A percentile compares a stretch with the other conserved stretches of the same genome.
Evolutionary conservation across 805 yeast genomes (phyloP).

Genomic region (Candida hispaniensis): DNA sequence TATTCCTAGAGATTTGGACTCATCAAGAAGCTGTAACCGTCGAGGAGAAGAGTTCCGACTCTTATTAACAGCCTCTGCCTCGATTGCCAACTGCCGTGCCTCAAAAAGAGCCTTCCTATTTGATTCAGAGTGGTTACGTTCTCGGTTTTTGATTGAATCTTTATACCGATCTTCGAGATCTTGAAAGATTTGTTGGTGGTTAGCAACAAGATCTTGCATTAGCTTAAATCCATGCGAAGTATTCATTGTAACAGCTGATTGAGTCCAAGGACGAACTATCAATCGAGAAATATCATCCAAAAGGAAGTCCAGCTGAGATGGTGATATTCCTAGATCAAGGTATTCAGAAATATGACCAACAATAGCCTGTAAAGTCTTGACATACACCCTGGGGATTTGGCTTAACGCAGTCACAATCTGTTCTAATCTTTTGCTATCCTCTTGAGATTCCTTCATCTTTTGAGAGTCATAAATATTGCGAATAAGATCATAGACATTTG

Average conservation of each 20-base stretch:
- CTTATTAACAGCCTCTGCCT: slow-evolving; percentile 13
- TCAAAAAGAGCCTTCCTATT: slow-evolving; percentile 21
- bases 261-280: slow-evolving; percentile 26
- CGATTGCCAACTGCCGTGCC: slow-evolving; percentile 21
- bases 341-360: slow-evolving; percentile 19
- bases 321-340: background rate
- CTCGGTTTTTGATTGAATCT: slow-evolving; percentile 16
- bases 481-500: slow-evolving; percentile 50
- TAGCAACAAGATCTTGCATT: slow-evolving; percentile 22
- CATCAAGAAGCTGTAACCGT: slow-evolving; percentile 9
- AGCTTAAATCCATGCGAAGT: slow-evolving; percentile 26
- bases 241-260: slow-evolving; percentile 23
- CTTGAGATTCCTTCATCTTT: background rate
- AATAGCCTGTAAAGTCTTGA: slow-evolving; percentile 19
- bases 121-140: slow-evolving; percentile 20
- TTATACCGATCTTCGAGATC: slow-evolving; percentile 17
- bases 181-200: slow-evolving; percentile 22
- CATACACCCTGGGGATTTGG: slow-evolving; percentile 22
- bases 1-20: slow-evolving; percentile 7
- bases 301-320: slow-evolving; percentile 1
- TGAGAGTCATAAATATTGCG: slow-evolving; percentile 41
- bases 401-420: slow-evolving; percentile 20
- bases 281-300: slow-evolving; percentile 4
- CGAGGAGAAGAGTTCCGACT: slow-evolving; percentile 13
- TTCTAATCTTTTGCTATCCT: slow-evolving; percentile 4